Conservation (phyloP, 2,329 filamentous ascomycete species). For the Neurospora crassa region DNA sequence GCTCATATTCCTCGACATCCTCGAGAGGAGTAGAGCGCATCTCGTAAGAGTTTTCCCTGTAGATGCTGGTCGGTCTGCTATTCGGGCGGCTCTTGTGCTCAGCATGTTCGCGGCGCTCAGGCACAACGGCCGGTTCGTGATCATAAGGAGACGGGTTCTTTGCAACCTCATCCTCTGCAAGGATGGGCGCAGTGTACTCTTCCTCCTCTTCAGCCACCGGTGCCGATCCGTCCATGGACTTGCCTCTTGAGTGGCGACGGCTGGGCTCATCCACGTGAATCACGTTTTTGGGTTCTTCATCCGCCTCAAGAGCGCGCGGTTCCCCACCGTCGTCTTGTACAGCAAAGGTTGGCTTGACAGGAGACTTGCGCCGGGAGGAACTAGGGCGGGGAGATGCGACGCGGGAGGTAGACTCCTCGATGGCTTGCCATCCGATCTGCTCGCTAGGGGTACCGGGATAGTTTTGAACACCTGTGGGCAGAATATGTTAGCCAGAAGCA, state of each 20-base stretch:
- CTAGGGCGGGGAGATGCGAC: constrained; percentile 58
- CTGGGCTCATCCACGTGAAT: constrained; percentile 71
- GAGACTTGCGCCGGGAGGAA: constrained; percentile 31
- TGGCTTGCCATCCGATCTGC: constrained; percentile 80
- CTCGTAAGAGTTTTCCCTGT: constrained; percentile 45
- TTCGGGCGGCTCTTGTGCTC: constrained; percentile 52
- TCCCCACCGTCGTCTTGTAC: constrained; percentile 22
- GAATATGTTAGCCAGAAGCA: constrained; percentile 23
- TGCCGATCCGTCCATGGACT: constrained; percentile 33
- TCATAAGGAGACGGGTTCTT: constrained; percentile 61
- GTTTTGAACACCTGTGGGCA: constrained; percentile 48
- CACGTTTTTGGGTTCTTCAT: constrained; percentile 32
- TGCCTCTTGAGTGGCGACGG: constrained; percentile 26
- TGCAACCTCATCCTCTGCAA: constrained; percentile 78
- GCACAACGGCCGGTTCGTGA: constrained; percentile 71
- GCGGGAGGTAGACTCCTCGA: constrained; percentile 72
- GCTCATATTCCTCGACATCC: constrained; percentile 89
- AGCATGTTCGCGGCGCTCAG: constrained; percentile 52
- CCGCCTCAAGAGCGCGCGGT: constrained; percentile 34
- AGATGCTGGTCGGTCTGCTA: constrained; percentile 55
- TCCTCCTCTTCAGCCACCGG: constrained; percentile 41
- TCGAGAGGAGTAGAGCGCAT: constrained; percentile 63
- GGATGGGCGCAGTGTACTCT: constrained; percentile 65
- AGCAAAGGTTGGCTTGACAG: constrained; percentile 21
- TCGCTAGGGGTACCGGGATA: constrained; percentile 73